Percentiles rank a stretch among this genome's conserved stretches.
Conservation (phyloP, 1,139 yeast species). For the Diutina ranongensis region DNA sequence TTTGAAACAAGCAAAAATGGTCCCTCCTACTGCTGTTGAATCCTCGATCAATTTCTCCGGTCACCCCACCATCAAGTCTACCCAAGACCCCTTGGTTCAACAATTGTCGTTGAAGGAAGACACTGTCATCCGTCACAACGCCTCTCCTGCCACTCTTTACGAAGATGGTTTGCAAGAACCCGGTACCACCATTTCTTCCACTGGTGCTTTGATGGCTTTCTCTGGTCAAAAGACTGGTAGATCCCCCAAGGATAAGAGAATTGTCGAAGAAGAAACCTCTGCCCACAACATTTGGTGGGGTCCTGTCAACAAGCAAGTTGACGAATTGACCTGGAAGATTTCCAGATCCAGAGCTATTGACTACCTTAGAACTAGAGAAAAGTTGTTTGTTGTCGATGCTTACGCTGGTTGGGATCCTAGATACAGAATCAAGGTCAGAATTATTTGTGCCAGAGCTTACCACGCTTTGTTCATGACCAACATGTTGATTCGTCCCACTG, state of each 20-base stretch:
- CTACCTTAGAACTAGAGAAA: constrained; percentile 90
- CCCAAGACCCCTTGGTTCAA: constrained; percentile 33
- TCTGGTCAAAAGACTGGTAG: constrained; percentile 97
- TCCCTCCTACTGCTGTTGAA: constrained; percentile 39
- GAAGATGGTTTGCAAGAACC: constrained; percentile 89
- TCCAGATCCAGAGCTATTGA: constrained; percentile 96
- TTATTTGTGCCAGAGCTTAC: constrained; percentile 97
- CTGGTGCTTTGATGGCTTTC: constrained; percentile 94
- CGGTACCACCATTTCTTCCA: constrained; percentile 84
- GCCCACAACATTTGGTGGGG: constrained; percentile 96
- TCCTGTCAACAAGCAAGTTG: constrained; percentile 92
- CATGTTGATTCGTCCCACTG: constrained; percentile 93
- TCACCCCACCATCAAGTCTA: constrained; percentile 31
- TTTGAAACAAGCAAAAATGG: constrained; percentile 15
- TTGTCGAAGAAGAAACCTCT: constrained; percentile 88
- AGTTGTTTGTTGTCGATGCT: constrained; percentile 91
- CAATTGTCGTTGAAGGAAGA: constrained; percentile 36
- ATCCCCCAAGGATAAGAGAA: constrained; percentile 96
- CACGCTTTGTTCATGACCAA: constrained; percentile 97
- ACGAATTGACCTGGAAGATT: constrained; percentile 90
- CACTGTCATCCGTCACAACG: constrained; percentile 64
- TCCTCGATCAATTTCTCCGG: constrained; percentile 33
- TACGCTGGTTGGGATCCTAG: constrained; percentile 99
- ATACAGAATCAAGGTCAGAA: constrained; percentile 92
- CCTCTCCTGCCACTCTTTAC: constrained; percentile 86